Conservation (phyloP, 2,329 filamentous ascomycete species). For the Botrytis cinerea region DNA sequence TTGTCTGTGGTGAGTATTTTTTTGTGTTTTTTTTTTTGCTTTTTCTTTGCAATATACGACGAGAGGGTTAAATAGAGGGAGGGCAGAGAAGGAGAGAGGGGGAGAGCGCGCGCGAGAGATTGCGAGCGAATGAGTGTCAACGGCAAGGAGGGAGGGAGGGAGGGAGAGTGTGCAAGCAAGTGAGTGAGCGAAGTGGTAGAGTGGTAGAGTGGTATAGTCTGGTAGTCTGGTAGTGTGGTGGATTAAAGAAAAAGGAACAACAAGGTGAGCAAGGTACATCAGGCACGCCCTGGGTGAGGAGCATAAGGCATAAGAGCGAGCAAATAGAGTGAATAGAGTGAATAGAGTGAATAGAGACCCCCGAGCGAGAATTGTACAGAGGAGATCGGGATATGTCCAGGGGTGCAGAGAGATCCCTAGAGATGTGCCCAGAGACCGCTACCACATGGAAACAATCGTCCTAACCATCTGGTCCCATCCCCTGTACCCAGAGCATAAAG, state of each 20-base stretch:
- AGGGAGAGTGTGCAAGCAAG: not conserved
- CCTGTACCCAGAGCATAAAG: not conserved
- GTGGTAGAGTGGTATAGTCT: too few relatives aligned
- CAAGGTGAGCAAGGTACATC: not conserved
- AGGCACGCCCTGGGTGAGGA: not conserved
- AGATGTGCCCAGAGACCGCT: not conserved
- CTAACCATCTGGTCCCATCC: too few relatives aligned
- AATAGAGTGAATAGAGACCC: not conserved
- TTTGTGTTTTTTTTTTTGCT: not conserved
- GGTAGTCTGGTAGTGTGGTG: not conserved
- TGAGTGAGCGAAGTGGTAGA: not conserved
- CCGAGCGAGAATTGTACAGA: not conserved
- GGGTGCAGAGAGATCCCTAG: not conserved
- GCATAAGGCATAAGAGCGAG: not conserved
- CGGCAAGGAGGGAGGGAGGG: not conserved
- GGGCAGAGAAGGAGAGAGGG: not conserved
- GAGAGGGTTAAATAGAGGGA: not conserved
- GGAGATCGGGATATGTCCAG: not conserved
- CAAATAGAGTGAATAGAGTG: not conserved
- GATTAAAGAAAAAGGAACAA: not conserved
- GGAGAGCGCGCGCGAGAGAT: not conserved
- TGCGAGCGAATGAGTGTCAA: not conserved
- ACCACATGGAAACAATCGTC: not conserved
- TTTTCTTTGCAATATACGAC: not conserved
- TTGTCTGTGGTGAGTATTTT: not conserved